Base-by-base conservation (phyloP, 768 basidiomycete species). In the Clitopilus hobsonii region DNA sequence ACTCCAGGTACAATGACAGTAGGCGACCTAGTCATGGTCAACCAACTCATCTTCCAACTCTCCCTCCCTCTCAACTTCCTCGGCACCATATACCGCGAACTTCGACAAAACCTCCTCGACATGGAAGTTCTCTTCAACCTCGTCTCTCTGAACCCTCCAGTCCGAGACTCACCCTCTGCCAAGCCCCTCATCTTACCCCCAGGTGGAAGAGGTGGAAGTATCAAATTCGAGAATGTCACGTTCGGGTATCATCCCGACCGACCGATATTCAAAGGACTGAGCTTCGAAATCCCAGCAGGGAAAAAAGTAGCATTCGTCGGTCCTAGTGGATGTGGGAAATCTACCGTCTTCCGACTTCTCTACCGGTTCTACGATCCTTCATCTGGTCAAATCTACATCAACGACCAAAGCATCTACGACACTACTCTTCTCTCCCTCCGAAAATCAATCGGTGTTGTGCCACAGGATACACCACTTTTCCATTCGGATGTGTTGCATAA, bases 11-110 rank as follows among this genome's bases (percentile, higher is more conserved):
- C 91, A 0, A 98, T 99, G 96, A 97, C 95, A 3, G 83, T 99
- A 22, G 97, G 97, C 6, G 97, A 99, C 64, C 82, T 99, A 13
- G 97, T 99, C 61, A 98, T 99, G 96, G 89, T 97, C 62, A 99
- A 99, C 69, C 96, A 98, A 66, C 80, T 99, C 23, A 94, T 98
- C 28, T 99, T 99, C 76, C 97, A 99, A 65, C 75, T 99, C 0
- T 97, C 94, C 0, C 74, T 98, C 27, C 97, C 97, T 3, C 84
- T 99, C 57, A 98, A 98, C 71, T 99, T 99, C 73, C 74, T 99
- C 56, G 97, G 93, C 0, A 92, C 94, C 1, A 95, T 99, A 51
- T 99, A 99, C 65, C 91, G 97, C 49, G 97, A 99, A 67, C 83
- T 98, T 71, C 79, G 94, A 38, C 97, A 99, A 66, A 96, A 94